phyloP scores from a whole-genome alignment of 805 yeast species.

The Metschnikowia reukaufii region DNA sequence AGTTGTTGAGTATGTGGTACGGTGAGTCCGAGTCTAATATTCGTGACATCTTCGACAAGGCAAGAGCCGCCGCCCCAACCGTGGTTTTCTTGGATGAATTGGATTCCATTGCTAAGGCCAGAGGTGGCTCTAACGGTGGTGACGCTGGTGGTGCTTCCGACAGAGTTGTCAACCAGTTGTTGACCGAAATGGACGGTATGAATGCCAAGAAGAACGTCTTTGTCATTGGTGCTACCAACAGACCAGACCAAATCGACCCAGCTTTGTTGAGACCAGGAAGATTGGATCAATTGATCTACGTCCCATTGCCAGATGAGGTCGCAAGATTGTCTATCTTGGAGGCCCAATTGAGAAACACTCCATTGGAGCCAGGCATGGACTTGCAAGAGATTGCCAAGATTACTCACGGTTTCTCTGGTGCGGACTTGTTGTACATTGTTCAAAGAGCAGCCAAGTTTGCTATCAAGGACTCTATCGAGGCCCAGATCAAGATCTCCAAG shows the following conservation, averaged over 20 bases:
- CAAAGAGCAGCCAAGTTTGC: slow-evolving; percentile 99
- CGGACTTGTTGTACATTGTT: slow-evolving; percentile 94
- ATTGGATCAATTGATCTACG: slow-evolving; percentile 96
- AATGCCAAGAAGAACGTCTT: slow-evolving; percentile 98
- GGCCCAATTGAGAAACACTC: slow-evolving; percentile 98
- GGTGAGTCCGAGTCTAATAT: slow-evolving; percentile 98
- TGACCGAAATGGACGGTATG: slow-evolving; percentile 99
- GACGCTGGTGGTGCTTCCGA: slow-evolving; percentile 98
- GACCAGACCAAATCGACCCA: slow-evolving; percentile 99
- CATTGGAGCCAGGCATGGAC: slow-evolving; percentile 95
- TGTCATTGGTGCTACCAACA: slow-evolving; percentile 98
- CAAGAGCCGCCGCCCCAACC: slow-evolving; percentile 99
- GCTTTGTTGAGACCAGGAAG: slow-evolving; percentile 99
- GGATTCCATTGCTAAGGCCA: slow-evolving; percentile 95
- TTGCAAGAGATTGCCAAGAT: slow-evolving; percentile 85
- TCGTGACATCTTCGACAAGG: slow-evolving; percentile 96
- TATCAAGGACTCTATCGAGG: slow-evolving; percentile 95
- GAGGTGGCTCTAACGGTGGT: slow-evolving; percentile 64
- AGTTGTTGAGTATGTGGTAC: slow-evolving; percentile 96
- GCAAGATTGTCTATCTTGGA: slow-evolving; percentile 90
- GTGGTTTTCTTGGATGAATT: slow-evolving; percentile 98
- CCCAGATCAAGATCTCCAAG: slow-evolving; percentile 42
- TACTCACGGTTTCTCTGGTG: slow-evolving; percentile 99
- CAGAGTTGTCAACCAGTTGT: slow-evolving; percentile 91
- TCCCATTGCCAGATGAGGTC: slow-evolving; percentile 94